These are phyloP conservation scores for Pseudoscleropodium purum DNA, from an alignment of 225 moss, liverwort and hornwort genomes.

Conservation along the genomic window DNA sequence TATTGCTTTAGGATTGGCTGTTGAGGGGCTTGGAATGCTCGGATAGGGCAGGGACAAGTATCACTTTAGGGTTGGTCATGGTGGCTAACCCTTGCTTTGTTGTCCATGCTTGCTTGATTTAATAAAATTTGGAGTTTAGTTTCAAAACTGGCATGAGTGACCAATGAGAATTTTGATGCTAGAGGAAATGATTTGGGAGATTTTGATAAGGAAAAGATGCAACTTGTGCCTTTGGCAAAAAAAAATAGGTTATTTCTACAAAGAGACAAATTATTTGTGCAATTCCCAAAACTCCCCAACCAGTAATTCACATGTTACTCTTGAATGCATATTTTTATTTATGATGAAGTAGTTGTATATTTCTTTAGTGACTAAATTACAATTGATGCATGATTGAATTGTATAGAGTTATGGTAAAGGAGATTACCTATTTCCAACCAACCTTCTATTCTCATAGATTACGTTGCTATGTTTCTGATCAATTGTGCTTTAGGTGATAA, in stretches of 20 bases:
- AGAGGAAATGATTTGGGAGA: no score
- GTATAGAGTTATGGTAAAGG: no score
- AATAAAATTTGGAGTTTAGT: neutral
- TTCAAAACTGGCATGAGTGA: neutral
- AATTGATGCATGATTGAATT: neutral
- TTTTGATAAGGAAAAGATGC: no score
- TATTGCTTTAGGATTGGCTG: accelerated
- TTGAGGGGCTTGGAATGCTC: no score
- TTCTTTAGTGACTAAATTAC: neutral
- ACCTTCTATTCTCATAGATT: no score
- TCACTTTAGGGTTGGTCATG: accelerated
- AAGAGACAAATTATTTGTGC: neutral
- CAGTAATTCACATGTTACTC: accelerated
- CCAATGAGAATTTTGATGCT: neutral
- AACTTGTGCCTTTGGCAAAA: no score
- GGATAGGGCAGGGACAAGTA: accelerated
- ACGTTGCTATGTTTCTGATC: no score
- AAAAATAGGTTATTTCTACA: no score
- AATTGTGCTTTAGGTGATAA: no score
- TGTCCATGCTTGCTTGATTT: accelerated
- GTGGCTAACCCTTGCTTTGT: accelerated
- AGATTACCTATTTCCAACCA: no score
- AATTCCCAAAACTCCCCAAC: neutral
- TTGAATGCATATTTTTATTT: neutral
- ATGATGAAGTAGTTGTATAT: neutral